Evolutionary conservation across 257 asterid species (phyloP).

Genomic region (Solanum pinnatisectum): DNA sequence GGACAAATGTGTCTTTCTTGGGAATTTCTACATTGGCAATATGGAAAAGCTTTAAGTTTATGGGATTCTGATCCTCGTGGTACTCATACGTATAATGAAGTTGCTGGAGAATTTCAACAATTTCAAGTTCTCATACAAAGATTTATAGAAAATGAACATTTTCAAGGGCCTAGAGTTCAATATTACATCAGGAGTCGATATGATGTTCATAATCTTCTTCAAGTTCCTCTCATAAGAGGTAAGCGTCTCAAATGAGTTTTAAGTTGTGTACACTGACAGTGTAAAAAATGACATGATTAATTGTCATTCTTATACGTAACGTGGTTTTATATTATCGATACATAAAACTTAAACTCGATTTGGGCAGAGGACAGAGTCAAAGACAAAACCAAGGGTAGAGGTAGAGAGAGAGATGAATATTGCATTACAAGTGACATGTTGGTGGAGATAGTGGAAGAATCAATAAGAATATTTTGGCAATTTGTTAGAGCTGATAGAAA

Average conservation of each 20-base stretch:
- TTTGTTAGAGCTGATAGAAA: constrained; percentile 72
- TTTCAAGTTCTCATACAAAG: constrained; percentile 85
- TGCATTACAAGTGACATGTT: constrained; percentile 58
- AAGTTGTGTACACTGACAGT: fast-evolving
- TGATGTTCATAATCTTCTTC: constrained; percentile 69
- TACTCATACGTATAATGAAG: constrained; percentile 52
- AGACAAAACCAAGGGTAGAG: constrained; percentile 33
- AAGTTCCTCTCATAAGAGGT: constrained; percentile 83
- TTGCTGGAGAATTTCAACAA: constrained; percentile 88
- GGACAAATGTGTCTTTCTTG: constrained; percentile 96
- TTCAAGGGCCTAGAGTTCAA: constrained; percentile 68
- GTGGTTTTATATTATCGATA: background rate
- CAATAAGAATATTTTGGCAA: constrained; percentile 80
- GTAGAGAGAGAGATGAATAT: constrained; percentile 27
- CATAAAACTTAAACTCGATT: background rate
- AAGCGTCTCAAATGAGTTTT: background rate
- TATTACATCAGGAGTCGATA: constrained; percentile 54
- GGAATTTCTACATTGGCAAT: constrained; percentile 89
- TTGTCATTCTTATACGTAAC: background rate
- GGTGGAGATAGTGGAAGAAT: constrained; percentile 81
- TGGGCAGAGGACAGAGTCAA: constrained; percentile 53
- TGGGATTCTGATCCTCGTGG: constrained; percentile 68
- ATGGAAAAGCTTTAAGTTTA: constrained; percentile 60
- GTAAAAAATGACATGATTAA: background rate
- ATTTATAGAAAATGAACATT: constrained; percentile 73